Conservation (phyloP, 2,329 filamentous ascomycete species). For the Macrophomina pseudophaseolina region DNA sequence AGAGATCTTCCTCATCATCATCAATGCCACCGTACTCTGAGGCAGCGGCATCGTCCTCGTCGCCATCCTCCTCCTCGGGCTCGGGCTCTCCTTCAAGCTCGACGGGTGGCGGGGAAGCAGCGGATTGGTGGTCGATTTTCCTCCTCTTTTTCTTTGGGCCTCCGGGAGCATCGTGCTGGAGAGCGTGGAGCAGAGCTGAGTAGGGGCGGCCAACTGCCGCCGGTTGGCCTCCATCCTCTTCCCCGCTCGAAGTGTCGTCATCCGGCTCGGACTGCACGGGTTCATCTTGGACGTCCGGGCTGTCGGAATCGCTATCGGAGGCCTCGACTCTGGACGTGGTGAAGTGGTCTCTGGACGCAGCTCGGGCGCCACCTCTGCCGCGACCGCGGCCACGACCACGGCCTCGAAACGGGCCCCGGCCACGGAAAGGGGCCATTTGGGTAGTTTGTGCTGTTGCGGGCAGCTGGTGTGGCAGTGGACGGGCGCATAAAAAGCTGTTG, state of each 20-base stretch:
- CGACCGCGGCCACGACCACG: conserved; percentile 28
- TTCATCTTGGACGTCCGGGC: conserved; percentile 36
- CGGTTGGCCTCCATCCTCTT: conserved; percentile 39
- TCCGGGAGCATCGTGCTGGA: conserved; percentile 50
- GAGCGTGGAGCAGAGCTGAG: conserved; percentile 61
- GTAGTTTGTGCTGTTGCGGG: neutral
- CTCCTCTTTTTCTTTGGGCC: conserved; percentile 59
- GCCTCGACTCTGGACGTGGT: conserved; percentile 31
- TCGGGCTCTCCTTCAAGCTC: conserved; percentile 32
- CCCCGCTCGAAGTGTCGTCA: conserved; percentile 30
- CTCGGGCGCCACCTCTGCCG: conserved; percentile 13
- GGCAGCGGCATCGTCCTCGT: conserved; percentile 33
- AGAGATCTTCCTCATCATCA: conserved; percentile 51
- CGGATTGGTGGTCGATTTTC: conserved; percentile 50
- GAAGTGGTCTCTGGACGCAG: neutral
- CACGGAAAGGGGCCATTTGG: conserved; percentile 28
- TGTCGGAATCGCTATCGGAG: conserved; percentile 25
- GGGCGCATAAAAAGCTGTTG: conserved; percentile 23
- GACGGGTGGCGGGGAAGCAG: conserved; percentile 11
- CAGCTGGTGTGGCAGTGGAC: neutral
- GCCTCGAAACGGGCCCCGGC: conserved; percentile 38
- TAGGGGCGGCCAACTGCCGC: conserved; percentile 52
- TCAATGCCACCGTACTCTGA: conserved; percentile 51
- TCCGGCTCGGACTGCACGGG: conserved; percentile 28
- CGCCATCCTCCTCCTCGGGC: conserved; percentile 34